A percentile compares a stretch with the other conserved stretches of the same genome.
Evolutionary conservation across 2,329 filamentous ascomycete genomes (phyloP).

Genomic region (Pseudocercospora musae): DNA sequence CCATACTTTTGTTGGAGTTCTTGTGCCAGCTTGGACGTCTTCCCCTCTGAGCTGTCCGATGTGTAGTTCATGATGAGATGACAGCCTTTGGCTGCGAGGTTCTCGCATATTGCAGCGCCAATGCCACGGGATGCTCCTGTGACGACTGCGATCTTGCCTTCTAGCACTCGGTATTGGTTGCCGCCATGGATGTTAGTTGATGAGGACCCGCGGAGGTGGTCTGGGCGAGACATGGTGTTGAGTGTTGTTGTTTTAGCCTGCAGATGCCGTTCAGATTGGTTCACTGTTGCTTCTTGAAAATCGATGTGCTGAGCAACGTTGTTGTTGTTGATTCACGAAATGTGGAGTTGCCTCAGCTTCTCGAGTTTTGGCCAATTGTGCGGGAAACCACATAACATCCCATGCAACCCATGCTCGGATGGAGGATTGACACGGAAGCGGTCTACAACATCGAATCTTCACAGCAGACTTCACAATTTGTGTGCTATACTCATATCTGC

Average conservation of each 20-base stretch:
- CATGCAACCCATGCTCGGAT: too few relatives aligned
- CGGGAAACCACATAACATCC: too few relatives aligned
- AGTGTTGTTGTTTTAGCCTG: too few relatives aligned
- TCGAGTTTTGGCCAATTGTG: not conserved
- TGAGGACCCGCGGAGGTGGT: constrained; percentile 14
- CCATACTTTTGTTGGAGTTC: constrained; percentile 56
- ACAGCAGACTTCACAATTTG: too few relatives aligned
- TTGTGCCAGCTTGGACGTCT: constrained; percentile 53
- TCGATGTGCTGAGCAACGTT: not conserved
- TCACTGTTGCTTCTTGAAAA: too few relatives aligned
- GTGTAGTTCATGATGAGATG: constrained; percentile 70
- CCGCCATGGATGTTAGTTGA: constrained; percentile 16
- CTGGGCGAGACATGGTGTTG: constrained; percentile 20
- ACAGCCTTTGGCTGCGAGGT: constrained; percentile 69
- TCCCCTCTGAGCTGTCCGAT: constrained; percentile 56
- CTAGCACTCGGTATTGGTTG: constrained; percentile 39
- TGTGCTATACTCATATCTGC: too few relatives aligned
- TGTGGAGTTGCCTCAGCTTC: not conserved
- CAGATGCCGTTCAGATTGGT: too few relatives aligned
- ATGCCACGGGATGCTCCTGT: constrained; percentile 81
- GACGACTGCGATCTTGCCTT: constrained; percentile 74
- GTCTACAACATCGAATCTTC: too few relatives aligned
- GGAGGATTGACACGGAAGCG: too few relatives aligned
- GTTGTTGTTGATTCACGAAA: not conserved
- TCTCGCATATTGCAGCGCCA: constrained; percentile 64